Percentiles rank a stretch among this genome's conserved stretches.
phyloP scores from a whole-genome alignment of 371 early-diverging fungal species.

The Mortierella sp. region DNA sequence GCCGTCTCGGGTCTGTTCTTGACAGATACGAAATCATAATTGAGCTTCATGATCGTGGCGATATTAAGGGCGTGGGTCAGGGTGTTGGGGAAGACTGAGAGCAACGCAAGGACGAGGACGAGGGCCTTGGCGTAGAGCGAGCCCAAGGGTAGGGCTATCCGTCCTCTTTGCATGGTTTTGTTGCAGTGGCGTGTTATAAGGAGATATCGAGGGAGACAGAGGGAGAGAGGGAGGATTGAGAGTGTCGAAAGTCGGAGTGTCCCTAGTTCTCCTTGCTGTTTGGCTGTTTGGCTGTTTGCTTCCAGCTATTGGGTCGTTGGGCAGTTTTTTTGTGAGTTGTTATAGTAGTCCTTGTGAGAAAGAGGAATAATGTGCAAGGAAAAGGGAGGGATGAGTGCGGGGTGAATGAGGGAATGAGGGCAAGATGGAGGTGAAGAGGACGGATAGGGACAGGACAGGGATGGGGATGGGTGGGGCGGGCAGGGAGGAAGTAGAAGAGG shows the following conservation, averaged over 20 bases:
- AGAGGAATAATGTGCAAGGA: neutral
- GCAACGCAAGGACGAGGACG: constrained; percentile 5
- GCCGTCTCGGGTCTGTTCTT: constrained; percentile 11
- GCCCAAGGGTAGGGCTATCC: neutral
- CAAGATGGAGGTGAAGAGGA: neutral
- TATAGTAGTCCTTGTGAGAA: no score
- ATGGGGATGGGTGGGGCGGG: neutral
- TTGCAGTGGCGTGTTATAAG: neutral
- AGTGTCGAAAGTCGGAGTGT: neutral
- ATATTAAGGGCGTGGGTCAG: constrained; percentile 18
- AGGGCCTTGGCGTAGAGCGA: constrained; percentile 7
- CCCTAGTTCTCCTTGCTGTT: neutral
- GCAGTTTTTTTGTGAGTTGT: no score
- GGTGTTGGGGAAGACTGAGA: constrained; percentile 15
- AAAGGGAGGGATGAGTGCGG: neutral
- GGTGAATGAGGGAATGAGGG: neutral
- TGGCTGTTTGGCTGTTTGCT: no score
- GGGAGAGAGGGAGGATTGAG: neutral
- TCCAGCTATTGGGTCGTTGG: no score
- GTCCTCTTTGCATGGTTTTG: neutral
- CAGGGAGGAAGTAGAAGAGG: neutral
- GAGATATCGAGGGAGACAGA: neutral
- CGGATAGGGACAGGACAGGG: neutral
- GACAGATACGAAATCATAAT: constrained; percentile 36
- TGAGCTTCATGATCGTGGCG: constrained; percentile 6